Percentiles rank a stretch among this genome's conserved stretches.
phyloP scores from a whole-genome alignment of 2,329 filamentous ascomycete genomes.

The Hymenoscyphus occultus region DNA sequence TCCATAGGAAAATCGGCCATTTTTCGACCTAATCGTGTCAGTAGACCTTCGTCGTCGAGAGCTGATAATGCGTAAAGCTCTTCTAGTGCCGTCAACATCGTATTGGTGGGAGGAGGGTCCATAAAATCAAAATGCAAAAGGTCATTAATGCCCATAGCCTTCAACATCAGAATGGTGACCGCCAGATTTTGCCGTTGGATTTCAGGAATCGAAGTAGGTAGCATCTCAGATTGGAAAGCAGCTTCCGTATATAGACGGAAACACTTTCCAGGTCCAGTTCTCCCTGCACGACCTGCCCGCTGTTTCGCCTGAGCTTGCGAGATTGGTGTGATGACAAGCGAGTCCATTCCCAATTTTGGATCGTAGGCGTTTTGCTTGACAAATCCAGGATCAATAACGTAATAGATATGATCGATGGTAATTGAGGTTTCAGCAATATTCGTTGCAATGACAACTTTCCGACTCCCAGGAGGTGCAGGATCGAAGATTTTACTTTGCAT shows the following conservation, averaged over 20 bases:
- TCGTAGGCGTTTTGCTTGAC: conserved; percentile 98
- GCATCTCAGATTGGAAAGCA: conserved; percentile 94
- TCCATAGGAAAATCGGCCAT: conserved; percentile 99
- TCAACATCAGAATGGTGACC: conserved; percentile 93
- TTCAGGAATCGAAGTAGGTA: conserved; percentile 92
- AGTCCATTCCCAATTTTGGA: conserved; percentile 96
- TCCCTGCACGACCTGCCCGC: conserved; percentile 83
- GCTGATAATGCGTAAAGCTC: conserved; percentile 91
- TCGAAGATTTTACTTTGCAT: conserved; percentile 96
- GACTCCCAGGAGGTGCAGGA: conserved; percentile 76
- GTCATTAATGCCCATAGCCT: conserved; percentile 99
- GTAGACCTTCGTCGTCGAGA: conserved; percentile 88
- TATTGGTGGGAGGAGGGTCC: conserved; percentile 96
- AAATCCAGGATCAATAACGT: conserved; percentile 94
- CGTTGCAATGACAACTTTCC: conserved; percentile 96
- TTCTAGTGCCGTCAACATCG: conserved; percentile 93
- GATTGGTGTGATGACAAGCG: conserved; percentile 90
- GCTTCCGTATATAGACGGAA: conserved; percentile 95
- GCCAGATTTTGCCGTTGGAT: conserved; percentile 94
- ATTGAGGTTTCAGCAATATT: conserved; percentile 98
- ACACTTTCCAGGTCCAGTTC: conserved; percentile 93
- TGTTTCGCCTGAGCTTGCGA: conserved; percentile 97
- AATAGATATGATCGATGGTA: conserved; percentile 96
- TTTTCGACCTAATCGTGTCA: conserved; percentile 88
- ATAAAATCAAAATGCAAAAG: conserved; percentile 97